Conservation (phyloP, 768 basidiomycete species). For the Phallus indusiatus region DNA sequence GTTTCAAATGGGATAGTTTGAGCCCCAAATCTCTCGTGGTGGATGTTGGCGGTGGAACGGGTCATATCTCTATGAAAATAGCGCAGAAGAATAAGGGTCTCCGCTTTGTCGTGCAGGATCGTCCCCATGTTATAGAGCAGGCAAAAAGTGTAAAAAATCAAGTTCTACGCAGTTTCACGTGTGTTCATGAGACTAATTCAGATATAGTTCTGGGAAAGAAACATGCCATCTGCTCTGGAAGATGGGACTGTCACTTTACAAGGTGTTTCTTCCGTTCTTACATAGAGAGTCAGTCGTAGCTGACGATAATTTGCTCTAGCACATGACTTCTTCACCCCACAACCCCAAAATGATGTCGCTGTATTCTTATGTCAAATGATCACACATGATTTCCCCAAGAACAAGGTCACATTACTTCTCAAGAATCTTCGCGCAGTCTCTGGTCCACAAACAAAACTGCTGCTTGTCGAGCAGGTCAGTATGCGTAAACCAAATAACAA, state of each 20-base stretch:
- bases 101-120: slow-evolving; percentile 24
- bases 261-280: slow-evolving; percentile 16
- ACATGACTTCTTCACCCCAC: slow-evolving; percentile 6
- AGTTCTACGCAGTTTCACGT: not conserved
- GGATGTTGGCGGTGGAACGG: slow-evolving; percentile 27
- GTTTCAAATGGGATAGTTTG: slow-evolving; percentile 20
- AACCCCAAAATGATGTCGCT: slow-evolving; percentile 6
- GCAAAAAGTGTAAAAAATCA: slow-evolving; percentile 12
- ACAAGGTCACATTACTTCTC: slow-evolving; percentile 4
- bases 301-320: not conserved
- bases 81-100: slow-evolving; percentile 16
- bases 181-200: not conserved
- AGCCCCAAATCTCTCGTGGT: slow-evolving; percentile 19
- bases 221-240: slow-evolving; percentile 16
- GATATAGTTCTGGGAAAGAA: slow-evolving; percentile 14
- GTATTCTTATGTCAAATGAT: slow-evolving; percentile 10
- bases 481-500: no score
- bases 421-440: slow-evolving; percentile 5
- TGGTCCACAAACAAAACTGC: not conserved
- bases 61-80: slow-evolving; percentile 16
- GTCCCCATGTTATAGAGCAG: slow-evolving; percentile 16
- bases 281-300: no score
- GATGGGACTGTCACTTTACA: slow-evolving; percentile 17
- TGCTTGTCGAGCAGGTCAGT: slow-evolving; percentile 11
- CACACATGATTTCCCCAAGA: slow-evolving; percentile 13